Base-by-base conservation (phyloP, 164 flowering plant species). In the Taxillus chinensis region DNA sequence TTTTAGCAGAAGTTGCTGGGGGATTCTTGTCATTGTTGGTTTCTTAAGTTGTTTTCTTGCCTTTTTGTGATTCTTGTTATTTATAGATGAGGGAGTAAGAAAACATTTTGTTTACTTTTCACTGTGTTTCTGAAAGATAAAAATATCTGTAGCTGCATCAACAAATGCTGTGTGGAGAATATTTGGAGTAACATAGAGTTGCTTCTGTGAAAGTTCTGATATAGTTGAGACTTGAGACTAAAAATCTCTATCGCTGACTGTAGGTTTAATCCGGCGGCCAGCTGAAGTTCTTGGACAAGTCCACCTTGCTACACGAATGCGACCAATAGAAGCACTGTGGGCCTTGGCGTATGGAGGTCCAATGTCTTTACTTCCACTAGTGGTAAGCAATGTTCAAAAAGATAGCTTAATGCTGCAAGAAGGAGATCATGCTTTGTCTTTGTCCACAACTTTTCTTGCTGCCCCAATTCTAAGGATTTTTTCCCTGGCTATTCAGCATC, bases 281-380 rank as follows among this genome's bases (percentile, higher is more conserved):
- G 99, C 99, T 54, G 99, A 95, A 81, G 99, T 95, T 75, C 99
- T 95, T 71, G 99, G 99, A 69, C 99, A 87, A 77, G 99, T 95
- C 57, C 89, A 89, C 70, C 83, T 95, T 77, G 96, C 95, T 63
- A 77, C 77, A 46, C 76, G 99, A 69, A 80, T 83, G 83, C 80
- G 87, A 39, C 92, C 97, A 10, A 73, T 74, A 54, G 97, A 91
- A 73, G 82, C 99, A 55, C 73, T 95, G 61, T 95, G 99, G 99
- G 95, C 97, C 61, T 74, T 89, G 75, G 91, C 95, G 16, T 82
- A 86, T 80, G 99, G 97, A 40, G 97, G 99, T 45, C 95, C 99
- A 39, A 77, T 95, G 87, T 90, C 90, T 63, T 80, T 95, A 74
- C 96, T 95, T 78, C 96, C 99, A 42, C 51, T 95, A 63, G 77